phyloP scores from a whole-genome alignment of 768 basidiomycete species.

The Leccinum aurantiacum region DNA sequence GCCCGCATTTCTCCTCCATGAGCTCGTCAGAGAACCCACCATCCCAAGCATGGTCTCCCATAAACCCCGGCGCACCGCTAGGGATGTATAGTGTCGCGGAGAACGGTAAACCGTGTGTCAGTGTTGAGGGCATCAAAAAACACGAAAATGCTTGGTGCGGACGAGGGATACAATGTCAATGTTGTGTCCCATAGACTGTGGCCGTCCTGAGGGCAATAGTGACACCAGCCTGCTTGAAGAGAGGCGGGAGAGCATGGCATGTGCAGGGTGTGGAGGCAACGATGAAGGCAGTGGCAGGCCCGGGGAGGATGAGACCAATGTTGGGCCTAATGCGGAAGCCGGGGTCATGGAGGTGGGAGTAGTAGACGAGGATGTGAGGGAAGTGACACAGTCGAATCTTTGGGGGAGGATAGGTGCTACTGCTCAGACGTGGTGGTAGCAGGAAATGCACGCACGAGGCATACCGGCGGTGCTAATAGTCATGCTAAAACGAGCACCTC shows the following conservation, averaged over 20 bases:
- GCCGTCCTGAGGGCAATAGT: slow-evolving; percentile 35
- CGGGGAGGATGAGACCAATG: not conserved
- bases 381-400: slow-evolving; percentile 17
- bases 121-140: slow-evolving; percentile 15
- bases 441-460: slow-evolving; percentile 15
- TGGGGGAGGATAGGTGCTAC: slow-evolving; percentile 21
- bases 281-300: not conserved
- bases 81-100: slow-evolving; percentile 43
- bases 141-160: slow-evolving; percentile 15
- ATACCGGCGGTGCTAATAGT: no score
- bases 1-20: slow-evolving; percentile 39
- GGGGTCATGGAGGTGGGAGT: not conserved
- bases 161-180: slow-evolving; percentile 6
- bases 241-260: slow-evolving; percentile 44
- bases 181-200: slow-evolving; percentile 15
- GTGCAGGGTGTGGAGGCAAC: slow-evolving; percentile 13
- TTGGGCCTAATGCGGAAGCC: not conserved
- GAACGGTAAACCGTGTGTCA: slow-evolving; percentile 54
- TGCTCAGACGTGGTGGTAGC: slow-evolving; percentile 24
- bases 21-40: slow-evolving; percentile 56
- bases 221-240: slow-evolving; percentile 56
- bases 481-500: no score
- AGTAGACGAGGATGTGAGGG: not conserved
- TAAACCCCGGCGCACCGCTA: slow-evolving; percentile 74
- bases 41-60: slow-evolving; percentile 67